Conservation (phyloP, 768 basidiomycete species). For the Epithele typhae region DNA sequence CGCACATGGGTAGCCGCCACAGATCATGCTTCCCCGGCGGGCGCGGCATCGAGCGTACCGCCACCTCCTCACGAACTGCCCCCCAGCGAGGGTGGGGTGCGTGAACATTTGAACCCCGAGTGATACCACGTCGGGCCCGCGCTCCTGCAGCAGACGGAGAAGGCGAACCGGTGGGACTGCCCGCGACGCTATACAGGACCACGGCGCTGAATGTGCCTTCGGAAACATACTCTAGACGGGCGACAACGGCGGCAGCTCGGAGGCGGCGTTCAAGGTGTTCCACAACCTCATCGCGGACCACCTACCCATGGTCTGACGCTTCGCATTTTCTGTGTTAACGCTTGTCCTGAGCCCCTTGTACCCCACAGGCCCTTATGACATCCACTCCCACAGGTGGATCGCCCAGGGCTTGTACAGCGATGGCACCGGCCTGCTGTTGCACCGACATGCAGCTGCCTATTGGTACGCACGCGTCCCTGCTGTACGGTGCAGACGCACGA, state of each 20-base stretch:
- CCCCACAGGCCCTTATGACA: no score
- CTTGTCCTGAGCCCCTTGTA: constrained; percentile 26
- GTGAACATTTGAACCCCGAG: constrained; percentile 56
- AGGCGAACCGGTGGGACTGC: constrained; percentile 58
- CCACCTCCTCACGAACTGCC: constrained; percentile 70
- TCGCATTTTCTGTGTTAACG: constrained; percentile 4
- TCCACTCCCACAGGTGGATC: no score
- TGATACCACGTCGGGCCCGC: constrained; percentile 77
- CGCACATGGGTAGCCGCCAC: constrained; percentile 23
- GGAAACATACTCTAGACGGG: constrained; percentile 62
- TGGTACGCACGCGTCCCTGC: no score
- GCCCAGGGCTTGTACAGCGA: no score
- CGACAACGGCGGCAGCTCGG: constrained; percentile 39
- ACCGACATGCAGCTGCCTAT: no score
- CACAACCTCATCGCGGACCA: no score
- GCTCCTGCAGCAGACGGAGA: constrained; percentile 54
- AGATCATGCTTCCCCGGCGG: constrained; percentile 54
- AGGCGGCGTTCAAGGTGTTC: no score
- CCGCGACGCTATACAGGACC: constrained; percentile 60
- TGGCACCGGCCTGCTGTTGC: no score
- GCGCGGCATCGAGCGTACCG: constrained; percentile 69
- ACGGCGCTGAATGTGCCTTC: constrained; percentile 57
- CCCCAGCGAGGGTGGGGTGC: constrained; percentile 40
- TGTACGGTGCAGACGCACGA: no score
- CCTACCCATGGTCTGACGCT: no score